phyloP scores from a whole-genome alignment of 2,329 filamentous ascomycete species.

The Colletotrichum tamarilloi region DNA sequence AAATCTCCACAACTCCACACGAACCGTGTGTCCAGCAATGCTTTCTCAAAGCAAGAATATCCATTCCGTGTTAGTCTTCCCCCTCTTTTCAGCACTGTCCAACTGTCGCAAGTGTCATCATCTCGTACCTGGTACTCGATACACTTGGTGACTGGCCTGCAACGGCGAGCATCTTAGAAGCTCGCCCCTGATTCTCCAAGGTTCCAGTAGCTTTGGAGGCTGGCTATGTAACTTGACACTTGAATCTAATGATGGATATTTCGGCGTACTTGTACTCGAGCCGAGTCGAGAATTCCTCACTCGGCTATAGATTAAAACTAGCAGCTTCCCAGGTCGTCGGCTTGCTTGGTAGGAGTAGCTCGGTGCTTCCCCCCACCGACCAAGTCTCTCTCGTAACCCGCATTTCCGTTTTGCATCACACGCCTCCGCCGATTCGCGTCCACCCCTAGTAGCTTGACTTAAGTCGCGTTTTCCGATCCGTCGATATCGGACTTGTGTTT shows the following conservation, averaged over 20 bases:
- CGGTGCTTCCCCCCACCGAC: background rate
- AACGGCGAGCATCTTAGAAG: background rate
- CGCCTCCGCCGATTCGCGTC: conserved; percentile 8
- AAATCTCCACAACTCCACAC: conserved; percentile 1
- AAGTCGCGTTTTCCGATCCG: conserved; percentile 19
- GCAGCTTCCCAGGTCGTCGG: background rate
- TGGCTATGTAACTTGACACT: no score
- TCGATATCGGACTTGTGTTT: conserved; percentile 21
- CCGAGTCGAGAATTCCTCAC: conserved; percentile 4
- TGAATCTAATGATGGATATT: background rate
- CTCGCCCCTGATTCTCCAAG: background rate
- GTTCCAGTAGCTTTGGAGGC: background rate
- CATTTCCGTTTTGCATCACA: conserved; percentile 26
- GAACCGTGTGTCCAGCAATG: background rate
- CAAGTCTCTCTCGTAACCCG: conserved; percentile 19
- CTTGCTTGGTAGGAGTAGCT: no score
- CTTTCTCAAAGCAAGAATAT: background rate
- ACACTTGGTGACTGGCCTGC: background rate
- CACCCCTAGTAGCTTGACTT: background rate
- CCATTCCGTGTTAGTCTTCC: background rate
- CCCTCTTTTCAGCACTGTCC: background rate
- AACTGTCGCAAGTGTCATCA: background rate
- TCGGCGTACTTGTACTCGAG: conserved; percentile 1
- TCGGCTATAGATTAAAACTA: background rate
- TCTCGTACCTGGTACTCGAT: background rate